Conservation (phyloP, 108 stramenopile species). For the Poteriospumella lacustris region DNA sequence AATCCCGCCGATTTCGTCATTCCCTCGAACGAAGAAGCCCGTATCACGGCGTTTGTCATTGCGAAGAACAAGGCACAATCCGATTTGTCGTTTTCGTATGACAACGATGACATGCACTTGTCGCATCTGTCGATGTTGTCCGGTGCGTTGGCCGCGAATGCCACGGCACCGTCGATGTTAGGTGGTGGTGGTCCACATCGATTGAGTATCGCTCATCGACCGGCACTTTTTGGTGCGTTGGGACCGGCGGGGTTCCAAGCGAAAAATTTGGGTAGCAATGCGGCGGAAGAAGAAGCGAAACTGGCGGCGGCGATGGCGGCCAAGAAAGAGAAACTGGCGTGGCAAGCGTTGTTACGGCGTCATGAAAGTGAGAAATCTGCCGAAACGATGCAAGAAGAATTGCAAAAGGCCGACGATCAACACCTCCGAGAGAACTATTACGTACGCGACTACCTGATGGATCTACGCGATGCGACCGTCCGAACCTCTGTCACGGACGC, state of each 20-base stretch:
- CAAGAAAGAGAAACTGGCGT: neutral
- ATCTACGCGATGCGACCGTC: neutral
- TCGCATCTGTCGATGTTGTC: neutral
- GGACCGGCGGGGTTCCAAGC: no score
- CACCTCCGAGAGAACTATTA: slow-evolving; percentile 10
- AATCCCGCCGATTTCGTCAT: slow-evolving; percentile 20
- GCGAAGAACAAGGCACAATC: slow-evolving; percentile 18
- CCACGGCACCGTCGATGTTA: no score
- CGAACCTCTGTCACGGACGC: neutral
- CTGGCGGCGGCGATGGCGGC: no score
- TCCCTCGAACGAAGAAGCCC: neutral
- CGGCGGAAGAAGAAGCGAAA: neutral
- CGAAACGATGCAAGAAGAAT: neutral
- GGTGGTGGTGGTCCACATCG: neutral
- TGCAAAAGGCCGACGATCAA: neutral
- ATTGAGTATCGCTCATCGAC: neutral
- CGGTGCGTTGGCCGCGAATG: no score
- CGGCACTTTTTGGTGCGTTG: no score
- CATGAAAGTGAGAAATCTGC: neutral
- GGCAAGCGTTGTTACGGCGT: neutral
- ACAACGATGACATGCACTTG: neutral
- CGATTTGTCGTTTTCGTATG: neutral
- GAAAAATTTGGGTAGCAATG: neutral
- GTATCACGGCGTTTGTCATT: neutral
- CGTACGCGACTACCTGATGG: neutral